Evolutionary conservation across 768 basidiomycete genomes (phyloP), one percentile per base, ranked within the genome.

Genomic region (Crepidotus variabilis): DNA sequence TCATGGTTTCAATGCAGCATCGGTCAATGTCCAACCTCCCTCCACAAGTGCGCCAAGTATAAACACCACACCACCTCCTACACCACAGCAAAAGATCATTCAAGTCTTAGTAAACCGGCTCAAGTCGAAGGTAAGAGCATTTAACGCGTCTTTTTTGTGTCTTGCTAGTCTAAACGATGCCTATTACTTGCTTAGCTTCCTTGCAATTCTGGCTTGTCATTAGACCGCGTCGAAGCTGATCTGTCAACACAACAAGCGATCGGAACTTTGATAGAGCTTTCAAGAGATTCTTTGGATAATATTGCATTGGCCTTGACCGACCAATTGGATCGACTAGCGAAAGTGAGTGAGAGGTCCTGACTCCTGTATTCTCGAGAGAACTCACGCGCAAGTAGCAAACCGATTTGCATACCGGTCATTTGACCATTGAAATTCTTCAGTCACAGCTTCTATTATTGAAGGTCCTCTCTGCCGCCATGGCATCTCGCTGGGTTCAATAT

Each of bases 381-480:
- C 28, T 45, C 36, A 35, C 20, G 51, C 52, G 46, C 50, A 16
- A 47, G 57, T 61, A 87, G 79, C 86, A 85, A 75, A 73, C 76
- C 58, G 82, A 84, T 63, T 59, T 71, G n/a, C 55, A 50, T 13
- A 71, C 76, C 22, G 83, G 82, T 1, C 73, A 76, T 53, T 72
- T 81, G 55, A 75, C 85, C 2, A 75, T 90, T 16, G 88, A 92
- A 55, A 81, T 87, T 45, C 78, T 94, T 3, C 92, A 95, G 65
- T 94, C 93, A 0, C 90, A 94, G 67, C 76, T 95, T 1, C 92
- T 91, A 62, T 72, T 95, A 36, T 78, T 94, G 63, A 92, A 94
- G 71, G 85, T 94, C 21, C 71, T 96, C 11, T 80, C 87, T 0
- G 77, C 88, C 46, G 83, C 86, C 48, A 84, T 95, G 80, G 83